Conservation (phyloP, 139 green algal species). For the Mychonastes homosphaera region DNA sequence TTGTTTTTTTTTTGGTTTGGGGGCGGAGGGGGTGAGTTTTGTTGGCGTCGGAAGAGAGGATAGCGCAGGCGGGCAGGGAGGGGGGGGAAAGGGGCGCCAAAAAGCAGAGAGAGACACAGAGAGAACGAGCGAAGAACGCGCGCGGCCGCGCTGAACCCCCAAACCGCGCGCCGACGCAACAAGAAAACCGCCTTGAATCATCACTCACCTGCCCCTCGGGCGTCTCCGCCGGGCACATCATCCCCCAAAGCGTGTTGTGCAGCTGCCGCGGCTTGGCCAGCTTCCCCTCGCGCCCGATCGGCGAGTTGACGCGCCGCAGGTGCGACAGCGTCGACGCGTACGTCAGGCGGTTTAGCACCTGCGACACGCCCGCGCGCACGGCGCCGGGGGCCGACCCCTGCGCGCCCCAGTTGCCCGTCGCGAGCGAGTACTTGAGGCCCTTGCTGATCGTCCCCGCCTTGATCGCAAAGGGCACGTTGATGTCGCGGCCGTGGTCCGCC, state of each 20-base stretch:
- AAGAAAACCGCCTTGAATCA: too few relatives aligned
- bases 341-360: conserved; percentile 93
- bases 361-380: conserved; percentile 70
- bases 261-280: conserved; percentile 94
- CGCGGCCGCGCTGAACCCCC: too few relatives aligned
- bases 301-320: conserved; percentile 92
- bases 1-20: too few relatives aligned
- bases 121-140: too few relatives aligned
- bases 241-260: conserved; percentile 98
- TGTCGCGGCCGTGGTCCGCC: conserved; percentile 59
- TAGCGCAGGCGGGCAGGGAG: too few relatives aligned
- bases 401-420: conserved; percentile 96
- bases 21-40: too few relatives aligned
- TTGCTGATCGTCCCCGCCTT: conserved; percentile 84
- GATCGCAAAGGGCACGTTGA: conserved; percentile 74
- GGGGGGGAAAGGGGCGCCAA: too few relatives aligned
- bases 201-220: conserved; percentile 92
- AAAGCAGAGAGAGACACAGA: too few relatives aligned
- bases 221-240: conserved; percentile 96
- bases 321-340: conserved; percentile 93
- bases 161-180: too few relatives aligned
- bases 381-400: conserved; percentile 65
- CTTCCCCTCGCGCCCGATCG: conserved; percentile 89
- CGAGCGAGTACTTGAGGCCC: conserved; percentile 91
- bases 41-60: too few relatives aligned